These are phyloP conservation scores for Anethum foeniculum DNA, from an alignment of 140 eudicot species.

Conservation along the genomic window DNA sequence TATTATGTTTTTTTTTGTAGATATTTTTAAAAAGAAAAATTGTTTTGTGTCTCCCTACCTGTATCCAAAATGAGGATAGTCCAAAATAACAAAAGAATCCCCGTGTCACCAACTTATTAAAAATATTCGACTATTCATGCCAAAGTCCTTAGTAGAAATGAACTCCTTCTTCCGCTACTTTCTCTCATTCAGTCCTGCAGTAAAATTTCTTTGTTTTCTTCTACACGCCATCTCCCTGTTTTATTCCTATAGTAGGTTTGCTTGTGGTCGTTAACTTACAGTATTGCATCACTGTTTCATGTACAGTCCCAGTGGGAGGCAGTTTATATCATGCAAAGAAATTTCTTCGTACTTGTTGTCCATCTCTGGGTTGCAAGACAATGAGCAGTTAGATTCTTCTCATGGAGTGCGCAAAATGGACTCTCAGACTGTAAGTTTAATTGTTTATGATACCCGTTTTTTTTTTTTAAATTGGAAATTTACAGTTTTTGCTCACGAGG, in stretches of 20 bases:
- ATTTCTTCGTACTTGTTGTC: constrained; percentile 72
- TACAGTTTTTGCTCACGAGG: constrained; percentile 10
- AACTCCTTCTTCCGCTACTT: neutral
- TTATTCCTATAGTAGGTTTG: neutral
- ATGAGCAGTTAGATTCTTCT: constrained; percentile 18
- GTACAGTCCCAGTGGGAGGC: constrained; percentile 78
- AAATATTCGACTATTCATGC: neutral
- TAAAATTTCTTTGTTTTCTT: neutral
- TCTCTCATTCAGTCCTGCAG: neutral
- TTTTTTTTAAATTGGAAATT: neutral
- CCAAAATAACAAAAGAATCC: neutral
- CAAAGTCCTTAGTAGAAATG: neutral
- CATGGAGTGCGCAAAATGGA: constrained; percentile 22
- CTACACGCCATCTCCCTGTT: neutral
- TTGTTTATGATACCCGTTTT: neutral
- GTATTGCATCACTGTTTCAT: constrained; percentile 17
- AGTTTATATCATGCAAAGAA: constrained; percentile 77
- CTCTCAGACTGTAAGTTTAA: constrained; percentile 46
- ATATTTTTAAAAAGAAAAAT: neutral
- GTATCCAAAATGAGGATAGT: neutral
- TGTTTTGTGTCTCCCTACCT: neutral
- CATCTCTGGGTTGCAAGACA: constrained; percentile 37
- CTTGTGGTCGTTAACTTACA: constrained; percentile 2
- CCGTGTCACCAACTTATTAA: neutral
- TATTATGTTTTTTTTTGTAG: too few species aligned